These are phyloP conservation scores for Vanrija humicola DNA, from an alignment of 1,284 basidiomycete species.

Conservation along the genomic window DNA sequence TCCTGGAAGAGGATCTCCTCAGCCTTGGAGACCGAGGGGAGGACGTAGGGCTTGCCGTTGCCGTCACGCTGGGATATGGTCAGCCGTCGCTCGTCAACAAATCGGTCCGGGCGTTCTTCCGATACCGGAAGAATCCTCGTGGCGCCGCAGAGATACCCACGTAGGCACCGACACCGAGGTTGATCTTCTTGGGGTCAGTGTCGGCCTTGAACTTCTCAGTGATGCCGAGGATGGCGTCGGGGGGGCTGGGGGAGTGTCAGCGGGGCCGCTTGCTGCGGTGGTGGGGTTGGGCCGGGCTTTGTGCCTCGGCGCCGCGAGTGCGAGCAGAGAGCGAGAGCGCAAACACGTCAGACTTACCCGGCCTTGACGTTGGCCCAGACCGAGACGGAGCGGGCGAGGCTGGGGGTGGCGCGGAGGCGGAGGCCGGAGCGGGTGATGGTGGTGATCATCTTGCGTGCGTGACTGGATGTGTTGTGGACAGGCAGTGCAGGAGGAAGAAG, in stretches of 20 bases:
- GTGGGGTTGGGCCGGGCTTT: no score
- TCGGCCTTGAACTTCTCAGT: conserved; percentile 66
- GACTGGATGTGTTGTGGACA: not conserved
- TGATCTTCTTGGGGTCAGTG: conserved; percentile 87
- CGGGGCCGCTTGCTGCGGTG: no score
- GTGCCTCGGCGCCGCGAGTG: not conserved
- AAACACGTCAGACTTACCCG: conserved; percentile 11
- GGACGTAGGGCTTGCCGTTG: conserved; percentile 91
- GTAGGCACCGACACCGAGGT: conserved; percentile 77
- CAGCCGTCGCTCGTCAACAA: not conserved
- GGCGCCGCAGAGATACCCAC: conserved; percentile 4
- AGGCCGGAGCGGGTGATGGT: conserved; percentile 11
- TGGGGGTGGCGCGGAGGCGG: conserved; percentile 11
- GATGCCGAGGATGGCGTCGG: conserved; percentile 31
- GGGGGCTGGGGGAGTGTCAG: conserved; percentile 8
- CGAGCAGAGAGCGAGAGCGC: no score
- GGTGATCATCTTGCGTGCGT: conserved; percentile 11
- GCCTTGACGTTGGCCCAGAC: conserved; percentile 20
- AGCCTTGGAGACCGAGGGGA: conserved; percentile 81
- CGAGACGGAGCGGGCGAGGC: conserved; percentile 14
- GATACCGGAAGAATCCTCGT: not conserved
- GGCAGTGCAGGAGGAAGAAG: not conserved
- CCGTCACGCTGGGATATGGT: conserved; percentile 76
- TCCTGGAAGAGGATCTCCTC: conserved; percentile 58
- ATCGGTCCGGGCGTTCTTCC: conserved; percentile 1